Evolutionary conservation across 257 asterid genomes (phyloP).

Genomic region (Haberlea rhodopensis): DNA sequence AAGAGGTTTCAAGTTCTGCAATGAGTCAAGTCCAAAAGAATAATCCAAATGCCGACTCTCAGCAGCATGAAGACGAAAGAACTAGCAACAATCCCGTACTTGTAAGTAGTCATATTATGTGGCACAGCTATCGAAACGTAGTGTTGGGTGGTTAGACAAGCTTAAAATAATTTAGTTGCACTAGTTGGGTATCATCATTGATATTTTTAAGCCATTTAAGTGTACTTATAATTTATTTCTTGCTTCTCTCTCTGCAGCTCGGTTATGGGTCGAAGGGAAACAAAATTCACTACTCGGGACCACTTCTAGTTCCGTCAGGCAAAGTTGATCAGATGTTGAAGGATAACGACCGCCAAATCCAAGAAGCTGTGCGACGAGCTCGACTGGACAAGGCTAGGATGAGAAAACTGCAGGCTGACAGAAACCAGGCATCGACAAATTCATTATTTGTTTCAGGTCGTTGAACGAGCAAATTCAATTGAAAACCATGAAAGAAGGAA

Average conservation of each 20-base stretch:
- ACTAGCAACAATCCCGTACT: conserved; percentile 53
- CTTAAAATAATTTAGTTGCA: no score
- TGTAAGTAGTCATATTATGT: conserved; percentile 38
- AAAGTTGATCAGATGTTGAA: conserved; percentile 83
- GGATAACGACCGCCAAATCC: conserved; percentile 90
- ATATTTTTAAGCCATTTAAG: no score
- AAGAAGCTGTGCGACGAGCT: conserved; percentile 86
- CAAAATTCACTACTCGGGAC: conserved; percentile 93
- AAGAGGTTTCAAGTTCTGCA: conserved; percentile 68
- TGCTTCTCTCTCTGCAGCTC: conserved; percentile 35
- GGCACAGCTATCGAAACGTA: neutral
- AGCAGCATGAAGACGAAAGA: conserved; percentile 54
- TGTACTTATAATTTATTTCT: neutral
- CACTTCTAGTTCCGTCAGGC: conserved; percentile 77
- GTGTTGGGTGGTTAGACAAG: neutral
- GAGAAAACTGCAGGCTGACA: conserved; percentile 57
- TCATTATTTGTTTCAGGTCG: conserved; percentile 70
- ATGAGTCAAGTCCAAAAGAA: conserved; percentile 46
- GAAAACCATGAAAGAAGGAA: conserved; percentile 12
- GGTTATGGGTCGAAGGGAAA: conserved; percentile 79
- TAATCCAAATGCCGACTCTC: conserved; percentile 28
- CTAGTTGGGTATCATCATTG: no score
- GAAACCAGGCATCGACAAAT: conserved; percentile 51
- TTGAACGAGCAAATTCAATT: conserved; percentile 32
- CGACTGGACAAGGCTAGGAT: conserved; percentile 80